These are phyloP conservation scores for Penstemon barbatus DNA, from an alignment of 257 asterid genomes.

Conservation along the genomic window DNA sequence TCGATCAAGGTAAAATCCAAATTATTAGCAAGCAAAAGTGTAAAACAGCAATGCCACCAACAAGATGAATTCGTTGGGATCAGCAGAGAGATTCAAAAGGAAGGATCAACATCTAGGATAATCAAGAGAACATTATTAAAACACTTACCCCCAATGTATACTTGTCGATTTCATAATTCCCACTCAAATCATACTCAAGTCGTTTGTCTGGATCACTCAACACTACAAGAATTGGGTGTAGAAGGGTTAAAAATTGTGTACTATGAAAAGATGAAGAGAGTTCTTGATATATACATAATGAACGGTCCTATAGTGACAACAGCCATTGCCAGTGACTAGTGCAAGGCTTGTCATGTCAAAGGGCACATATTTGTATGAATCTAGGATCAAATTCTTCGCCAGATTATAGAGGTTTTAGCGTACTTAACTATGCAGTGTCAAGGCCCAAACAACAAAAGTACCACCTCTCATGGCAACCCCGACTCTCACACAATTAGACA, in stretches of 20 bases:
- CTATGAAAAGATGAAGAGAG: constrained; percentile 14
- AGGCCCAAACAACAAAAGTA: constrained; percentile 14
- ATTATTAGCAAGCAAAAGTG: constrained; percentile 23
- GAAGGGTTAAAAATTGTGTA: constrained; percentile 19
- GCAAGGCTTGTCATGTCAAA: constrained; percentile 9
- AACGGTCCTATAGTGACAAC: constrained; percentile 1
- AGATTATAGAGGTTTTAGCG: neutral
- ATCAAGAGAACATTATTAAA: constrained; percentile 3
- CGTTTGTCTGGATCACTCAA: constrained; percentile 68
- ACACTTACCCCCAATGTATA: constrained; percentile 57
- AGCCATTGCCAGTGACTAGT: neutral
- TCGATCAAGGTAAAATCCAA: constrained; percentile 19
- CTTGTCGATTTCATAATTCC: constrained; percentile 61
- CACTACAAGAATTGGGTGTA: constrained; percentile 40
- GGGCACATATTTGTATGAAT: constrained; percentile 6
- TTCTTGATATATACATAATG: neutral
- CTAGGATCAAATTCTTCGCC: constrained; percentile 2
- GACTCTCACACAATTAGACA: neutral
- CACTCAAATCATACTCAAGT: constrained; percentile 61
- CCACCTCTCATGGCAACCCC: constrained; percentile 15
- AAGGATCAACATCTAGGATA: neutral
- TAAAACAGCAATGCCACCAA: constrained; percentile 25
- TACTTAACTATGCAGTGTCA: neutral
- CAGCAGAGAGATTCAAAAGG: neutral
- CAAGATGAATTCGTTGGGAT: constrained; percentile 12